Evolutionary conservation across 192 early-diverging fungal genomes (phyloP), one percentile per base, ranked within the genome.

Genomic region (Spizellomyces punctatus): DNA sequence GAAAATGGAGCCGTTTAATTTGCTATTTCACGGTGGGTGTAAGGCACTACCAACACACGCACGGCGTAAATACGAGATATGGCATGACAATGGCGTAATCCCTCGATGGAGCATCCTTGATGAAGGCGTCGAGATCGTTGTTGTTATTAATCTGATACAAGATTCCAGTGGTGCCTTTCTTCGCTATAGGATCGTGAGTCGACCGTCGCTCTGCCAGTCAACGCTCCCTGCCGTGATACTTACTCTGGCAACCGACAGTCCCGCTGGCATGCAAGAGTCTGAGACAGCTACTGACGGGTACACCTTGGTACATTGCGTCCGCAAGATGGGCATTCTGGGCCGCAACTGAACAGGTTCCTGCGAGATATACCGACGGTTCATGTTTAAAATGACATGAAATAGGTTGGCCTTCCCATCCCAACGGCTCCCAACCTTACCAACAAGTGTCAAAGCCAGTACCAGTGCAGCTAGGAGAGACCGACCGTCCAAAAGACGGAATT

Each of bases 81-180:
- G 87, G 87, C 21, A 92, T 64, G 17, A 92, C 66, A n/a, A 87
- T 64, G 10, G 89, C 81, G 75, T 85, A 91, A 41, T 83, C 74
- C 8, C 74, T 76, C 21, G 69, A 61, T 5, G 83, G 63, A 5
- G 58, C 64, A 4, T 58, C 22, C 12, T 73, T 63, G n/a, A 43
- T 67, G 75, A 92, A 90, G 2, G 67, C 56, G 5, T 78, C 63
- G 16, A 92, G 73, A 21, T 88, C 89, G 6, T 67, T 64, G 36
- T 79, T 73, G 8, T 76, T 82, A 10, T 80, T 66, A 2, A 87
- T 64, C 63, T 69, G 71, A 60, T 85, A 90, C 19, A 92, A 64
- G 6, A 92, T 82, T 9, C 91, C 91, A 16, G 72, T 79, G 19
- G 85, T 76, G 6, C 21, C 14, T 6, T 60, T 46, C 44, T 67